Evolutionary conservation across 768 basidiomycete species (phyloP).

Genomic region (Rhodosporidiobolus odoratus): DNA sequence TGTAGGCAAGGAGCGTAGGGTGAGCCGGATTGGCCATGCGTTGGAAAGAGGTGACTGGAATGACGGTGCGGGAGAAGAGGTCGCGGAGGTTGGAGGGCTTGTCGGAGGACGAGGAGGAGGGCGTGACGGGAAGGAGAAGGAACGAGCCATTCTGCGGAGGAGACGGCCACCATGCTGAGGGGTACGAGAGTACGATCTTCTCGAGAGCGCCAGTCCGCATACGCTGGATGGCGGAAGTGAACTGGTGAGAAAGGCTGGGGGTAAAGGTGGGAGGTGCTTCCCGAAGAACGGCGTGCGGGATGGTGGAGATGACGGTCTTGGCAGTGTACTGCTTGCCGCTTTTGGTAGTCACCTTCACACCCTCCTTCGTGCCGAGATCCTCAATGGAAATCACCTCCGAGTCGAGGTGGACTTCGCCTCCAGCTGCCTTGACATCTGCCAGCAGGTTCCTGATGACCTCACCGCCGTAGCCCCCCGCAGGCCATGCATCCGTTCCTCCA

Average conservation of each 20-base stretch:
- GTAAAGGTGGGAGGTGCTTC: slow-evolving; percentile 27
- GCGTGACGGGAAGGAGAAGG: slow-evolving; percentile 37
- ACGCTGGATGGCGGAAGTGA: slow-evolving; percentile 25
- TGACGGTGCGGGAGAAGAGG: slow-evolving; percentile 24
- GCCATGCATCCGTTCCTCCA: slow-evolving; percentile 25
- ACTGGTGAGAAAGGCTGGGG: slow-evolving; percentile 34
- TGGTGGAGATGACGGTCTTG: slow-evolving; percentile 28
- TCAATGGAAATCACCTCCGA: slow-evolving; percentile 15
- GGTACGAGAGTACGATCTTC: slow-evolving; percentile 43
- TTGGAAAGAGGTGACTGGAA: slow-evolving; percentile 34
- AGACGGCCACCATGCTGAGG: slow-evolving; percentile 42
- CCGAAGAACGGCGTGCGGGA: slow-evolving; percentile 43
- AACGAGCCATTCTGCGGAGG: slow-evolving; percentile 18
- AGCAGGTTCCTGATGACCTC: slow-evolving; percentile 16
- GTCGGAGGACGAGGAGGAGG: slow-evolving; percentile 5
- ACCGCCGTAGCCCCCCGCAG: slow-evolving; percentile 25
- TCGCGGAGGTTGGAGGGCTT: slow-evolving; percentile 4
- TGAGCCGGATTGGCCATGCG: slow-evolving; percentile 15
- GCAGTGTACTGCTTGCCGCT: slow-evolving; percentile 4
- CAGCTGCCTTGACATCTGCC: slow-evolving; percentile 8
- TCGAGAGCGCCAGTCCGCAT: slow-evolving; percentile 42
- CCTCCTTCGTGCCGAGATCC: slow-evolving; percentile 3
- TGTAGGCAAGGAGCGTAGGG: slow-evolving; percentile 41
- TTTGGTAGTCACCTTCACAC: slow-evolving; percentile 10
- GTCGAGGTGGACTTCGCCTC: slow-evolving; percentile 12